Percentiles rank a stretch among this genome's conserved stretches.
Conservation (phyloP, 768 basidiomycete genomes). For the Leccinellum rugosiceps region DNA sequence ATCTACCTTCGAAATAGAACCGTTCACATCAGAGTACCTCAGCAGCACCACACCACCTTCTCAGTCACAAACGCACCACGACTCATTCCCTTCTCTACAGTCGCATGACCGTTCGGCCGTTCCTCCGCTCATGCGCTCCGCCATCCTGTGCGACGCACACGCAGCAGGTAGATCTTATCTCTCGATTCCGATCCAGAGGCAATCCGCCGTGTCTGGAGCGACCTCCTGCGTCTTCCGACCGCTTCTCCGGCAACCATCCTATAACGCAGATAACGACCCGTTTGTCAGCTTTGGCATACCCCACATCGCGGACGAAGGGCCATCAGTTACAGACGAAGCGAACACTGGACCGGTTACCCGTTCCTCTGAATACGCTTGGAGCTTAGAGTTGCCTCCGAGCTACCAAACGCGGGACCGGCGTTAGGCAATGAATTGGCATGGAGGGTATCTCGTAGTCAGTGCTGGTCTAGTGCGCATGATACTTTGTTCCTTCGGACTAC, state of each 20-base stretch:
- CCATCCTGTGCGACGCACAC: constrained; percentile 13
- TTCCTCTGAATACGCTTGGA: background rate
- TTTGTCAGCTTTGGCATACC: background rate
- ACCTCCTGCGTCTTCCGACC: background rate
- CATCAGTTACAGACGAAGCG: background rate
- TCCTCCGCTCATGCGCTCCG: constrained; percentile 4
- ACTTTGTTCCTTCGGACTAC: too few species aligned
- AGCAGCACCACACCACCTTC: background rate
- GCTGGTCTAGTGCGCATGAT: too few species aligned
- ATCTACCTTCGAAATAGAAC: background rate
- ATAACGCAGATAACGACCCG: background rate
- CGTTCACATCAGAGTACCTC: constrained; percentile 3
- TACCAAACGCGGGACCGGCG: constrained; percentile 10
- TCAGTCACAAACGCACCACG: background rate
- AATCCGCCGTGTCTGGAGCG: background rate
- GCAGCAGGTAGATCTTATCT: background rate
- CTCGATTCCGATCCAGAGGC: background rate
- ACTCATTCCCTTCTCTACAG: background rate
- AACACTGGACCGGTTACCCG: background rate
- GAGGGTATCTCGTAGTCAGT: too few species aligned
- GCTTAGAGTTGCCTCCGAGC: constrained; percentile 17
- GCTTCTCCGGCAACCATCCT: background rate
- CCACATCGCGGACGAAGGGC: background rate
- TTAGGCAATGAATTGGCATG: background rate
- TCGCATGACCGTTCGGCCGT: background rate